Evolutionary conservation across 306 rosid species (phyloP).

Genomic region (Trifolium pratense): DNA sequence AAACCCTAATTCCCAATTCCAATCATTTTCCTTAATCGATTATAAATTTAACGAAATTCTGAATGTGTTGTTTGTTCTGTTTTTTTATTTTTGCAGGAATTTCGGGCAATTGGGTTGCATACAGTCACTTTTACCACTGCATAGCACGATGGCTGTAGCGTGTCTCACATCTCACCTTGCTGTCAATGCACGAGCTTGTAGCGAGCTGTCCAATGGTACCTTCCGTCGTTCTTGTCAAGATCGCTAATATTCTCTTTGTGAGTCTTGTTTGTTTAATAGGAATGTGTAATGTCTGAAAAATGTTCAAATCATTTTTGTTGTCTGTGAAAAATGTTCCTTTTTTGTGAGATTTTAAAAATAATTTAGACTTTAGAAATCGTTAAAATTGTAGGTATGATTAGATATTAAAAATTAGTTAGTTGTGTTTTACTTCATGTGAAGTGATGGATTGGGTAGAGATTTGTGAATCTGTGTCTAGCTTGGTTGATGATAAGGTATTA

Average conservation of each 20-base stretch:
- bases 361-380: conserved; percentile 19
- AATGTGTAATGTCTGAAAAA: conserved; percentile 41
- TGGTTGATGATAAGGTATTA: conserved; percentile 59
- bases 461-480: conserved; percentile 52
- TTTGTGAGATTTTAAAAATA: neutral
- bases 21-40: neutral
- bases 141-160: conserved; percentile 49
- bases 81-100: conserved; percentile 50
- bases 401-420: conserved; percentile 29
- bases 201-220: conserved; percentile 98
- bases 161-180: conserved; percentile 68
- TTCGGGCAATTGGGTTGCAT: conserved; percentile 83
- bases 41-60: neutral
- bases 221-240: conserved; percentile 97
- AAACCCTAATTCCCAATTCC: conserved; percentile 1
- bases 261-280: conserved; percentile 84
- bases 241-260: conserved; percentile 99
- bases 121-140: conserved; percentile 71
- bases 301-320: conserved; percentile 27
- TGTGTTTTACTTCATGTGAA: conserved; percentile 41
- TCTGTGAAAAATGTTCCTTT: conserved; percentile 1
- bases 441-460: conserved; percentile 52
- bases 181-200: conserved; percentile 65
- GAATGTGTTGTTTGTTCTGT: neutral
- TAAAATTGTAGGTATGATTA: conserved; percentile 16